A percentile compares a stretch with the other conserved stretches of the same genome.
phyloP scores from a whole-genome alignment of 352 stramenopile genomes.

The Aphanomyces euteiches region DNA sequence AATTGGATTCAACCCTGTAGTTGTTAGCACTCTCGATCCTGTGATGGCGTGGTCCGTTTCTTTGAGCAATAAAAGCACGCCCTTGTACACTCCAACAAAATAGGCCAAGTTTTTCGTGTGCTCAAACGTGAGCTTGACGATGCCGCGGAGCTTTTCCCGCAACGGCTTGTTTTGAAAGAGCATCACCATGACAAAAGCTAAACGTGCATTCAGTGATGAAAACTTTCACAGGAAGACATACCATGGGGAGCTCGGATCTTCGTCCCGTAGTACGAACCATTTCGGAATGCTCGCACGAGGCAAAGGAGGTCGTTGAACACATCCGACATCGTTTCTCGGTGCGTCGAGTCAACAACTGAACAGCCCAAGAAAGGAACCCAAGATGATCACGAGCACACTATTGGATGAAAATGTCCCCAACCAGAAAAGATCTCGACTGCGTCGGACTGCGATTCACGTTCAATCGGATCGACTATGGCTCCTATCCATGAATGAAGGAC shows the following conservation, averaged over 20 bases:
- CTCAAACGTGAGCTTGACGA: constrained; percentile 79
- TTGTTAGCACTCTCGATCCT: constrained; percentile 29
- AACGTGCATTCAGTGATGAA: neutral
- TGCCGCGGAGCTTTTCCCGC: constrained; percentile 61
- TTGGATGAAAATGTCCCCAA: neutral
- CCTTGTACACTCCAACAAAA: constrained; percentile 87
- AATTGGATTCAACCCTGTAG: constrained; percentile 58
- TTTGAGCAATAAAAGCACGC: constrained; percentile 54
- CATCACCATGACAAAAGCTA: constrained; percentile 88
- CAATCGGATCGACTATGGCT: no score
- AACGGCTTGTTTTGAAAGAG: constrained; percentile 81
- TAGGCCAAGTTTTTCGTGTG: constrained; percentile 84
- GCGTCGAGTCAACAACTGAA: constrained; percentile 14
- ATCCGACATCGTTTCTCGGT: constrained; percentile 6
- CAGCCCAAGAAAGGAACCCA: no score
- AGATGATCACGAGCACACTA: neutral
- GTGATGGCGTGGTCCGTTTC: constrained; percentile 38
- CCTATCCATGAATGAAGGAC: no score
- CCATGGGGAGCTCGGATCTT: constrained; percentile 85
- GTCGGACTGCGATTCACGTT: no score
- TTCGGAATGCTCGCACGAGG: constrained; percentile 75
- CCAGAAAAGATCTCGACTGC: no score
- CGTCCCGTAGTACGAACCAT: constrained; percentile 86
- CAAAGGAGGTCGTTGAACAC: constrained; percentile 42
- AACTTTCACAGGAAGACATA: constrained; percentile 34